Evolutionary conservation across 2,329 filamentous ascomycete species (phyloP).

Genomic region (Ambrosiella beaveri): DNA sequence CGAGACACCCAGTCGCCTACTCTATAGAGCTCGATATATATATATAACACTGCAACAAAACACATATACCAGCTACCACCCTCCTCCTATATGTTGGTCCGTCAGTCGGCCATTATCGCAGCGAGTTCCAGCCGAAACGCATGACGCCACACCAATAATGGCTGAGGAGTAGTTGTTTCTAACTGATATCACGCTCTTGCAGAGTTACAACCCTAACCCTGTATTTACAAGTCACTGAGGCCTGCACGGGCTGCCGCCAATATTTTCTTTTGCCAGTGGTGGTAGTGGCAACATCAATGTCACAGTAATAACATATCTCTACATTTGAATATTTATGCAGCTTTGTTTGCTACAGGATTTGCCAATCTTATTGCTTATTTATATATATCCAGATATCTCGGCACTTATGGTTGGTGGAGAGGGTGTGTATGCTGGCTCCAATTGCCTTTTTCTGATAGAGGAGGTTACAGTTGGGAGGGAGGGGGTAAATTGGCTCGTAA

Average conservation of each 20-base stretch:
- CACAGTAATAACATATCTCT: neutral
- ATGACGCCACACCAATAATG: neutral
- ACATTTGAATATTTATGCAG: no score
- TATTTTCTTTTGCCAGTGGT: neutral
- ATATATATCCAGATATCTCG: no score
- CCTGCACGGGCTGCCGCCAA: neutral
- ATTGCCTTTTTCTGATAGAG: no score
- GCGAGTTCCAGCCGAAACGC: no score
- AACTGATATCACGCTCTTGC: neutral
- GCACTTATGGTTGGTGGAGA: no score
- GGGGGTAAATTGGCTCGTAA: no score
- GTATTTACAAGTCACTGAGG: neutral
- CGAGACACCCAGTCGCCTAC: no score
- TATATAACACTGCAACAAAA: neutral
- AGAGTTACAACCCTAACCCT: neutral
- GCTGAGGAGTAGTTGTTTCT: neutral
- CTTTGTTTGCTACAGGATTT: neutral
- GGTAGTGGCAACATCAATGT: neutral
- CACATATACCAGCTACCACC: neutral
- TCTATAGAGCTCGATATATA: neutral
- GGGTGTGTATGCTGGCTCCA: no score
- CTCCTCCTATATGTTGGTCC: neutral
- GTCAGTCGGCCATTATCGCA: neutral
- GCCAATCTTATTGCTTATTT: no score
- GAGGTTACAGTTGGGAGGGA: no score